A percentile compares a stretch with the other conserved stretches of the same genome.
phyloP scores from a whole-genome alignment of 1,284 basidiomycete species.

The Cystobasidium pallidum region DNA sequence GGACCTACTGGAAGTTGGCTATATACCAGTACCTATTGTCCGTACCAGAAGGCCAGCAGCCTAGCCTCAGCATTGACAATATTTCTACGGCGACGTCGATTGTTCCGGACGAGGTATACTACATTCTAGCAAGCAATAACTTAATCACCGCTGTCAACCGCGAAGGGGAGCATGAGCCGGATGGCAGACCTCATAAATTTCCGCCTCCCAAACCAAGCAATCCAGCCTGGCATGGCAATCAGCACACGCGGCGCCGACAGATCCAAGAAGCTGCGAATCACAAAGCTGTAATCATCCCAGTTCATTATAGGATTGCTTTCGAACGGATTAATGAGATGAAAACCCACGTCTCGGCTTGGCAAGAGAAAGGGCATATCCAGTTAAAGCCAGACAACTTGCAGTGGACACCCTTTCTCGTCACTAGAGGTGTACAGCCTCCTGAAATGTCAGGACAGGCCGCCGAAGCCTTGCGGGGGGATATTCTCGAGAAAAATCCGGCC shows the following conservation, averaged over 20 bases:
- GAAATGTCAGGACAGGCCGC: slow-evolving; percentile 9
- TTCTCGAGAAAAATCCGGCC: not conserved
- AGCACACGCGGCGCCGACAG: slow-evolving; percentile 34
- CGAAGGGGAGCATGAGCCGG: not conserved
- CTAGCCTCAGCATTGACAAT: slow-evolving; percentile 61
- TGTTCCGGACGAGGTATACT: slow-evolving; percentile 84
- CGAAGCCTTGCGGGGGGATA: slow-evolving; percentile 17
- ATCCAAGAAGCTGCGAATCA: not conserved
- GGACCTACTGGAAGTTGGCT: slow-evolving; percentile 92
- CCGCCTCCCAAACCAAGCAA: slow-evolving; percentile 12
- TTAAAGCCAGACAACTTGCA: slow-evolving; percentile 84
- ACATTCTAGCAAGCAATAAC: slow-evolving; percentile 72
- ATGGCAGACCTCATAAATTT: not conserved
- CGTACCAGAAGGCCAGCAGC: not conserved
- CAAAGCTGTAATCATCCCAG: slow-evolving; percentile 62
- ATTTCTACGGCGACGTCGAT: slow-evolving; percentile 86
- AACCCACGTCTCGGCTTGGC: slow-evolving; percentile 70
- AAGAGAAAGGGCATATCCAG: slow-evolving; percentile 76
- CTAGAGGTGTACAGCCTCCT: slow-evolving; percentile 58
- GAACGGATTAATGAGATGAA: slow-evolving; percentile 68
- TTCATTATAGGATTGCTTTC: slow-evolving; percentile 75
- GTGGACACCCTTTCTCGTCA: slow-evolving; percentile 90
- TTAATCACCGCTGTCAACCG: slow-evolving; percentile 64
- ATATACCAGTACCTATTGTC: slow-evolving; percentile 63
- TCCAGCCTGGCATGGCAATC: slow-evolving; percentile 37